Evolutionary conservation across 768 basidiomycete genomes (phyloP).

Genomic region (Boletus subparvulus): DNA sequence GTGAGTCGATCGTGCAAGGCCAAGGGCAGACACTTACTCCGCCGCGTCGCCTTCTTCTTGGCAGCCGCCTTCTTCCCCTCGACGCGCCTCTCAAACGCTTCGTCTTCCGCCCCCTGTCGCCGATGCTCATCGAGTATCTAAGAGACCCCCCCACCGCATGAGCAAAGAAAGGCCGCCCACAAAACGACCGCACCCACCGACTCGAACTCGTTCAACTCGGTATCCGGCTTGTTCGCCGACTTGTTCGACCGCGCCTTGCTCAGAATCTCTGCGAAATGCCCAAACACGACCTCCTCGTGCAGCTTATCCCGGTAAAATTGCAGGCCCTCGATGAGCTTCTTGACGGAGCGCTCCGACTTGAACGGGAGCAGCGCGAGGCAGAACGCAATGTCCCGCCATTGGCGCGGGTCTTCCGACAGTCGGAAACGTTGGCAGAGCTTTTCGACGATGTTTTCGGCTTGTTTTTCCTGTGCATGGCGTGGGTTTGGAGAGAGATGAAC

Average conservation of each 20-base stretch:
- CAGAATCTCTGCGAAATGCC: constrained; percentile 87
- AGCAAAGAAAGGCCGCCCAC: neutral
- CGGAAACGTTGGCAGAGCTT: constrained; percentile 97
- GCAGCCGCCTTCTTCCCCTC: constrained; percentile 80
- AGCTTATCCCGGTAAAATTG: constrained; percentile 96
- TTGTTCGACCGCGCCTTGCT: constrained; percentile 90
- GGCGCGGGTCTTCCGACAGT: constrained; percentile 81
- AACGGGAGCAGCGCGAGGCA: constrained; percentile 93
- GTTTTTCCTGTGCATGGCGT: constrained; percentile 73
- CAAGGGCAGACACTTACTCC: constrained; percentile 32
- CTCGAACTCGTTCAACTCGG: constrained; percentile 94
- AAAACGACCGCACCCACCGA: constrained; percentile 43
- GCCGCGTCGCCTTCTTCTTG: constrained; percentile 63
- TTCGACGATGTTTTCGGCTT: constrained; percentile 96
- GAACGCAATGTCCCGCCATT: constrained; percentile 97
- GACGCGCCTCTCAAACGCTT: constrained; percentile 84
- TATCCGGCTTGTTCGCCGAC: constrained; percentile 87
- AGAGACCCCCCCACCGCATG: neutral
- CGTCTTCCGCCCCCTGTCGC: constrained; percentile 86
- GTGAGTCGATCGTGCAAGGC: neutral
- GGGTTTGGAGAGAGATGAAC: neutral
- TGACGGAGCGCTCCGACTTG: constrained; percentile 95
- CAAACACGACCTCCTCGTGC: constrained; percentile 81
- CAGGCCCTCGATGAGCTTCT: constrained; percentile 91
- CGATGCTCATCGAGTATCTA: constrained; percentile 85